phyloP scores from a whole-genome alignment of 768 basidiomycete genomes.

The Pulveroboletus sp. region DNA sequence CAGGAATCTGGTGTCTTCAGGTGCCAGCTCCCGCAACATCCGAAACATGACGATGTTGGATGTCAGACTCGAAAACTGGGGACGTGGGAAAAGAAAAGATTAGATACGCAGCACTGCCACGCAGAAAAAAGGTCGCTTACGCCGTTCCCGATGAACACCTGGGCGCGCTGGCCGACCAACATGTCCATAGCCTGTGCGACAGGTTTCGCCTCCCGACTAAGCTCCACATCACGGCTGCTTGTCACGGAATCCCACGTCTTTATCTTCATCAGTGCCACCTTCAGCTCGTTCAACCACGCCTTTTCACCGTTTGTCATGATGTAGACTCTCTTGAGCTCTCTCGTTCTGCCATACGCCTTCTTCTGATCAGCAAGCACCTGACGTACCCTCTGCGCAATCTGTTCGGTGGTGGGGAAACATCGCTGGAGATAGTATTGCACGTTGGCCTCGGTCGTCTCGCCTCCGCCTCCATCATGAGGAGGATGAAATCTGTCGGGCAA shows the following conservation, averaged over 20 bases:
- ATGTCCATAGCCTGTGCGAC: conserved; percentile 62
- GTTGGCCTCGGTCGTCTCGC: conserved; percentile 28
- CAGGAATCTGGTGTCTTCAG: conserved; percentile 40
- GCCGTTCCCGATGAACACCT: conserved; percentile 67
- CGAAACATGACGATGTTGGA: conserved; percentile 45
- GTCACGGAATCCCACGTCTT: conserved; percentile 45
- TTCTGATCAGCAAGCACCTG: conserved; percentile 24
- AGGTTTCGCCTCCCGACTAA: conserved; percentile 52
- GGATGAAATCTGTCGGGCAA: conserved; percentile 44
- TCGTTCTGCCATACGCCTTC: conserved; percentile 6
- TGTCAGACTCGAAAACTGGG: conserved; percentile 46
- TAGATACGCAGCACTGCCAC: neutral
- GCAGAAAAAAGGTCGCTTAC: too few species aligned
- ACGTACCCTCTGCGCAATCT: conserved; percentile 41
- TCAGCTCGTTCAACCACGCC: conserved; percentile 47
- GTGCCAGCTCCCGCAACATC: conserved; percentile 31
- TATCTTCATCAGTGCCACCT: conserved; percentile 32
- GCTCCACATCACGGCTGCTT: conserved; percentile 49
- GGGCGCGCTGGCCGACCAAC: conserved; percentile 59
- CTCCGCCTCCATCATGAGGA: conserved; percentile 16
- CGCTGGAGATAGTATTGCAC: conserved; percentile 36
- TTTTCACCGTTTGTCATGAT: conserved; percentile 60
- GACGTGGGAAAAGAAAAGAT: neutral
- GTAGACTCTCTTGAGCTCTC: conserved; percentile 45
- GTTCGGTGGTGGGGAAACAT: conserved; percentile 49